Evolutionary conservation across 805 yeast species (phyloP).

Genomic region (Lachancea quebecensis): DNA sequence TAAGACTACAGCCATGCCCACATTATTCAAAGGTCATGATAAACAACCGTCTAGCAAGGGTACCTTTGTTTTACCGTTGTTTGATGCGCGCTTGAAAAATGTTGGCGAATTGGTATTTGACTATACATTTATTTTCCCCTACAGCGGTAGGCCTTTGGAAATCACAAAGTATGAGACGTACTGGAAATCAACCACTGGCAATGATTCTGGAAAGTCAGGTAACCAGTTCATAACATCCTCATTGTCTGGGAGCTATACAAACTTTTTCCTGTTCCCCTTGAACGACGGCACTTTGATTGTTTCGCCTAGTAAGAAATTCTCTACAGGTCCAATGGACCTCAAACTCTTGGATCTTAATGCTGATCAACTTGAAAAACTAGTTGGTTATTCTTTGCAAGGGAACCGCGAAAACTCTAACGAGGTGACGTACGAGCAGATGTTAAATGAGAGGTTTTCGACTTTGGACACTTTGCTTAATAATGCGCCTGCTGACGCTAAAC

Average conservation of each 20-base stretch:
- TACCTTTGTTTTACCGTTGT: slow-evolving; percentile 54
- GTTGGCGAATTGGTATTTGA: slow-evolving; percentile 75
- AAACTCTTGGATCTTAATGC: slow-evolving; percentile 51
- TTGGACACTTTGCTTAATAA: slow-evolving; percentile 50
- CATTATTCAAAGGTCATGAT: slow-evolving; percentile 39
- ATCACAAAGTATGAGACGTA: slow-evolving; percentile 91
- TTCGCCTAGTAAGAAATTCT: slow-evolving; percentile 58
- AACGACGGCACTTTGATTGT: slow-evolving; percentile 83
- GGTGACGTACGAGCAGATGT: slow-evolving; percentile 20
- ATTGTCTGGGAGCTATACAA: slow-evolving; percentile 69
- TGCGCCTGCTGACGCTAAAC: slow-evolving; percentile 53
- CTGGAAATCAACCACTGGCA: slow-evolving; percentile 83
- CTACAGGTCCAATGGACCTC: slow-evolving; percentile 44
- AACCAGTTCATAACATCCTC: slow-evolving; percentile 74
- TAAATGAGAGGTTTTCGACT: slow-evolving; percentile 44
- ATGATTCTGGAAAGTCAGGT: slow-evolving; percentile 22
- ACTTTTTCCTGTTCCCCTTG: slow-evolving; percentile 61
- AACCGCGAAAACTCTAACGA: slow-evolving; percentile 11
- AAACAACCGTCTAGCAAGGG: slow-evolving; percentile 33
- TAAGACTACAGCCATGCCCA: slow-evolving; percentile 67
- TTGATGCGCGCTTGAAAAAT: slow-evolving; percentile 72
- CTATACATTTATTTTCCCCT: slow-evolving; percentile 85
- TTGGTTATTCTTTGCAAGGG: slow-evolving; percentile 21
- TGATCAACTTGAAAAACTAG: slow-evolving; percentile 29
- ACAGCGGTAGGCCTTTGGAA: slow-evolving; percentile 73